Percentiles rank a stretch among this genome's conserved stretches.
Conservation (phyloP, 495 filamentous ascomycete species). For the Friedmanniomyces simplex region DNA sequence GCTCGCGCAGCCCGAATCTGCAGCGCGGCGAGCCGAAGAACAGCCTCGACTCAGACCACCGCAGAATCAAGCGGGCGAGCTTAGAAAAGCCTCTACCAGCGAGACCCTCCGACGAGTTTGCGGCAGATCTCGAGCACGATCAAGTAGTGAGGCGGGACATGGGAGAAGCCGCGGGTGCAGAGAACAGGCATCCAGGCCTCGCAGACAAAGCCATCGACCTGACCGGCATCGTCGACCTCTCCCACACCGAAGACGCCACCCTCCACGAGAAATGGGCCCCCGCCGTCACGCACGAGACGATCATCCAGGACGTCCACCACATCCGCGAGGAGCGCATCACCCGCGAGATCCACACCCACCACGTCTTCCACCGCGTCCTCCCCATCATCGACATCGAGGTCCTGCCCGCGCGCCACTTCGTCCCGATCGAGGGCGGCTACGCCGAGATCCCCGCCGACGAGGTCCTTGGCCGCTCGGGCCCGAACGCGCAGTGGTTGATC, state of each 20-base stretch:
- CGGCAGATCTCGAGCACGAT: too few species aligned
- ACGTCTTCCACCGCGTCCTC: constrained; percentile 42
- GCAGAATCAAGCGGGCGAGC: background rate
- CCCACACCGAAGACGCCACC: constrained; percentile 24
- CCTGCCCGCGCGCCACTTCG: constrained; percentile 33
- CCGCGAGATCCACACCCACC: constrained; percentile 47
- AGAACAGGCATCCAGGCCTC: background rate
- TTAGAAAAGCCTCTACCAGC: constrained; percentile 13
- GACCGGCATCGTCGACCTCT: constrained; percentile 20
- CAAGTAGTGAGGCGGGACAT: too few species aligned
- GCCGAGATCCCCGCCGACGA: constrained; percentile 15
- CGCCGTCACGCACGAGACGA: constrained; percentile 45
- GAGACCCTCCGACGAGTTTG: background rate
- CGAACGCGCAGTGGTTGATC: constrained; percentile 13
- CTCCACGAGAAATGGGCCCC: constrained; percentile 20
- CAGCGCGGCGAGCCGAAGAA: background rate
- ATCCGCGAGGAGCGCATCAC: constrained; percentile 41
- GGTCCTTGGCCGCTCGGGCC: constrained; percentile 3
- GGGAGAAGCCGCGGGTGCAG: too few species aligned
- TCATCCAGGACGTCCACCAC: constrained; percentile 38
- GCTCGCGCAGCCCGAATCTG: background rate
- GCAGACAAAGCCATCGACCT: constrained; percentile 7
- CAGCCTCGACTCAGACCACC: background rate
- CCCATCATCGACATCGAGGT: constrained; percentile 44
- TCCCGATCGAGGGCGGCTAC: constrained; percentile 21